Evolutionary conservation across 2,329 filamentous ascomycete genomes (phyloP).

Genomic region (Ceratocystis huliohia): DNA sequence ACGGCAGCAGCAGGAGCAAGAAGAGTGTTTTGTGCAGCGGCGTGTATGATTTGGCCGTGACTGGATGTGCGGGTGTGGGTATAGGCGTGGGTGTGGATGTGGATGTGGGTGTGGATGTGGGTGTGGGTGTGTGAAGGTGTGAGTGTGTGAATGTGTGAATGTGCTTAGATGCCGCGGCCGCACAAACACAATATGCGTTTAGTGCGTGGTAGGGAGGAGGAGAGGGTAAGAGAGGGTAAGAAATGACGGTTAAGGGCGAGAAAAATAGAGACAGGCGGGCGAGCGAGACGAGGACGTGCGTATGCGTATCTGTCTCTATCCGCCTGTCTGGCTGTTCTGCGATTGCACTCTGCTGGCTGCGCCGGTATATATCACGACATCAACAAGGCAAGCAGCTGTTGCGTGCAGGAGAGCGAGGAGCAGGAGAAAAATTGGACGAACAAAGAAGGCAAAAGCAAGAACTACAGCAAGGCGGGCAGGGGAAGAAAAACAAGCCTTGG

Average conservation of each 20-base stretch:
- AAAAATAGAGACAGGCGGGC: not conserved
- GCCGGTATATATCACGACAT: not conserved
- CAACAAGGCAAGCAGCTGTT: not conserved
- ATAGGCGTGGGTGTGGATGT: not conserved
- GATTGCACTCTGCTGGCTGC: not conserved
- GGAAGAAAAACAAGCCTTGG: not conserved
- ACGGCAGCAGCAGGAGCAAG: too few species aligned
- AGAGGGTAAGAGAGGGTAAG: conserved; percentile 13
- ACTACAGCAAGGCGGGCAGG: not conserved
- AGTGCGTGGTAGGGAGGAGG: conserved; percentile 22
- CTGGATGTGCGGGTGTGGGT: not conserved
- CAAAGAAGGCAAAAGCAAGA: not conserved
- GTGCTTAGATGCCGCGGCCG: too few species aligned
- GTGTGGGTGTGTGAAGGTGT: not conserved
- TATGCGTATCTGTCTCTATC: not conserved
- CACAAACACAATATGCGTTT: too few species aligned
- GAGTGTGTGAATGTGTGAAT: not conserved
- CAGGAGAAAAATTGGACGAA: conserved; percentile 1
- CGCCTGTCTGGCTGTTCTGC: not conserved
- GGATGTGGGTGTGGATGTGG: not conserved
- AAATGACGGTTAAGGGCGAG: conserved; percentile 12
- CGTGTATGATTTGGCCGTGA: not conserved
- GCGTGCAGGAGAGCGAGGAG: not conserved
- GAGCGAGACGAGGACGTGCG: not conserved
- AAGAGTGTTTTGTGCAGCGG: too few species aligned